These are phyloP conservation scores for Xylariaceae sp. DNA, from an alignment of 2,329 filamentous ascomycete species.

Conservation along the genomic window DNA sequence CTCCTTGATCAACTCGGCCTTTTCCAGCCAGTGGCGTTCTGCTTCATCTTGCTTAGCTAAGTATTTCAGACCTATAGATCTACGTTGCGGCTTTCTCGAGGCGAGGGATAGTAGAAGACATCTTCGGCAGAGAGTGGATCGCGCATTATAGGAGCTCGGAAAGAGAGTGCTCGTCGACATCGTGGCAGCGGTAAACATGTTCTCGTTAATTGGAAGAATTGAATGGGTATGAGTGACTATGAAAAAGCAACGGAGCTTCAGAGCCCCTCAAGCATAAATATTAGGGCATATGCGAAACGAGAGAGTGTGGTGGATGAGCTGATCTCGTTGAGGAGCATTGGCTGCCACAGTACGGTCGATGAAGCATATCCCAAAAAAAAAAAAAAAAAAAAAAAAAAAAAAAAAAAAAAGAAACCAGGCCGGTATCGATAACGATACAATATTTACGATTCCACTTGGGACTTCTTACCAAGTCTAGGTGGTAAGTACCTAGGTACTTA, in stretches of 20 bases:
- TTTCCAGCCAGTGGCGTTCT: constrained; percentile 50
- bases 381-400: too few relatives aligned
- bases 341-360: too few relatives aligned
- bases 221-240: too few relatives aligned
- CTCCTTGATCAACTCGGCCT: constrained; percentile 49
- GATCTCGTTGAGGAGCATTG: too few relatives aligned
- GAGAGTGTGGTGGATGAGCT: not conserved
- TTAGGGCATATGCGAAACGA: not conserved
- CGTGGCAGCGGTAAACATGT: constrained; percentile 19
- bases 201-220: too few relatives aligned
- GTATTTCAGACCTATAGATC: constrained; percentile 46
- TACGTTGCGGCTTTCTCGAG: constrained; percentile 25
- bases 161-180: constrained; percentile 5
- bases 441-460: too few relatives aligned
- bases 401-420: too few relatives aligned
- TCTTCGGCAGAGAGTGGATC: constrained; percentile 30
- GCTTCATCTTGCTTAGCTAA: constrained; percentile 48
- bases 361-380: too few relatives aligned
- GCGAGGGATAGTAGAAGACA: constrained; percentile 27
- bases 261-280: not conserved
- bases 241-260: not conserved
- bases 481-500: too few relatives aligned
- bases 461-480: too few relatives aligned
- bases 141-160: constrained; percentile 9
- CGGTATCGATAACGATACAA: too few relatives aligned